These are phyloP conservation scores for Mycena kentingensis DNA, from an alignment of 768 basidiomycete species.

Conservation along the genomic window DNA sequence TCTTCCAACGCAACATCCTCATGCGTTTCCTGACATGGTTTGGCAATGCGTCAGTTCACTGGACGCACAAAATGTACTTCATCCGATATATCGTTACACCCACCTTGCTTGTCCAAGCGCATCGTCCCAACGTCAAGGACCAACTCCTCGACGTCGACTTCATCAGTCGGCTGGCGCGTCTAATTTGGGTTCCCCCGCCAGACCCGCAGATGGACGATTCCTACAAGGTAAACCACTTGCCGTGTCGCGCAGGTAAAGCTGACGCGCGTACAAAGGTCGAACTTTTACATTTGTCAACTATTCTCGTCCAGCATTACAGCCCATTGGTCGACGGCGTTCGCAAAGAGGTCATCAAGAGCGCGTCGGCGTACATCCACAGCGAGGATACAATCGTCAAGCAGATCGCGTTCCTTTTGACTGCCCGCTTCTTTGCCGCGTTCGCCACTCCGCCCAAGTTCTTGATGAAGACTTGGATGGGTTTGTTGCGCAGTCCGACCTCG, in stretches of 20 bases:
- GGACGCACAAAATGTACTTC: conserved; percentile 77
- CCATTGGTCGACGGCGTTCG: conserved; percentile 77
- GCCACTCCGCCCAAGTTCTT: conserved; percentile 91
- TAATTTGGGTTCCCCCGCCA: conserved; percentile 82
- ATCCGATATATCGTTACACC: conserved; percentile 87
- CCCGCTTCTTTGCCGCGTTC: conserved; percentile 88
- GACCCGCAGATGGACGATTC: conserved; percentile 70
- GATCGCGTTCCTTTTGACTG: conserved; percentile 85
- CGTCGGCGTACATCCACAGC: conserved; percentile 83
- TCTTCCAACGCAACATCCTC: conserved; percentile 80
- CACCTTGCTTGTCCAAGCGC: conserved; percentile 76
- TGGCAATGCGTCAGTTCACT: conserved; percentile 58
- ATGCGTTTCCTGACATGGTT: conserved; percentile 88
- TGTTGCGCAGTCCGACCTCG: conserved; percentile 72
- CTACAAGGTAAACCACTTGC: conserved; percentile 61
- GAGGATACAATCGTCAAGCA: conserved; percentile 94
- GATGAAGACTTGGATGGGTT: conserved; percentile 84
- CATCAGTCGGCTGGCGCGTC: conserved; percentile 65
- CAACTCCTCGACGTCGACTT: conserved; percentile 74
- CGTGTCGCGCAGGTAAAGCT: not conserved
- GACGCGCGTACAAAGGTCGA: conserved; percentile 41
- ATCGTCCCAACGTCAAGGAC: conserved; percentile 49
- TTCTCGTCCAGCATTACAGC: conserved; percentile 84
- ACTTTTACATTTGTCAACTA: conserved; percentile 83
- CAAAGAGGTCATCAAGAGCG: conserved; percentile 92